Evolutionary conservation across 2,329 filamentous ascomycete genomes (phyloP).

Genomic region (Fusarium tjaetaba): DNA sequence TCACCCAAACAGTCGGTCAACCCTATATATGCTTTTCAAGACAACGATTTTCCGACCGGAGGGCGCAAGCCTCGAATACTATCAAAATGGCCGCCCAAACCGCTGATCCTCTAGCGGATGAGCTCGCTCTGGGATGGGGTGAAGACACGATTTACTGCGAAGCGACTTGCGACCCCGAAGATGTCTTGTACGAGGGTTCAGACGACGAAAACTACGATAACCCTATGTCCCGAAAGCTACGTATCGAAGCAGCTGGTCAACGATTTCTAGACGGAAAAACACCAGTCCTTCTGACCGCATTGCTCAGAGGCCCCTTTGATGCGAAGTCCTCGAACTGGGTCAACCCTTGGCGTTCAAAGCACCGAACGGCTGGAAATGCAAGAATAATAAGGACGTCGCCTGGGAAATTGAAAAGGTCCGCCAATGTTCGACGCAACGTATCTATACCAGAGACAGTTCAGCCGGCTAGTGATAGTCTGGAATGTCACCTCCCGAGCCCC

Average conservation of each 20-base stretch:
- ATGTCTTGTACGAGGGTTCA: slow-evolving; percentile 65
- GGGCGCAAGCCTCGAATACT: slow-evolving; percentile 21
- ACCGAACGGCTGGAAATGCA: slow-evolving; percentile 28
- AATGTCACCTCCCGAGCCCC: slow-evolving; percentile 56
- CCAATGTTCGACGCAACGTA: slow-evolving; percentile 18
- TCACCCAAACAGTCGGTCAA: neutral
- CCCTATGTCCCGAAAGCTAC: slow-evolving; percentile 57
- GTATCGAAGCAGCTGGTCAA: slow-evolving; percentile 68
- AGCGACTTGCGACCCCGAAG: slow-evolving; percentile 52
- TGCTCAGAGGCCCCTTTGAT: slow-evolving; percentile 70
- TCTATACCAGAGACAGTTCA: slow-evolving; percentile 31
- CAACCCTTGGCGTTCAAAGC: slow-evolving; percentile 50
- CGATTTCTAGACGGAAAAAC: slow-evolving; percentile 66
- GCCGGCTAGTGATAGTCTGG: slow-evolving; percentile 33
- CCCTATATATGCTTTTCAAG: slow-evolving; percentile 1
- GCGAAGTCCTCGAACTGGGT: slow-evolving; percentile 41
- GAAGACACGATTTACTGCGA: slow-evolving; percentile 59
- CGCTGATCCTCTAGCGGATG: slow-evolving; percentile 14
- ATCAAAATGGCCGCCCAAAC: slow-evolving; percentile 24
- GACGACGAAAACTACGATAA: slow-evolving; percentile 65
- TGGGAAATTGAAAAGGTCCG: slow-evolving; percentile 22
- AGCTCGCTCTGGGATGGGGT: slow-evolving; percentile 36
- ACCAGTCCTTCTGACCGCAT: slow-evolving; percentile 68
- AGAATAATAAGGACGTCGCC: slow-evolving; percentile 29
- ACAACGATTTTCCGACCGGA: slow-evolving; percentile 9